Conservation (phyloP, 2,329 filamentous ascomycete species). For the Lomentospora prolificans region DNA sequence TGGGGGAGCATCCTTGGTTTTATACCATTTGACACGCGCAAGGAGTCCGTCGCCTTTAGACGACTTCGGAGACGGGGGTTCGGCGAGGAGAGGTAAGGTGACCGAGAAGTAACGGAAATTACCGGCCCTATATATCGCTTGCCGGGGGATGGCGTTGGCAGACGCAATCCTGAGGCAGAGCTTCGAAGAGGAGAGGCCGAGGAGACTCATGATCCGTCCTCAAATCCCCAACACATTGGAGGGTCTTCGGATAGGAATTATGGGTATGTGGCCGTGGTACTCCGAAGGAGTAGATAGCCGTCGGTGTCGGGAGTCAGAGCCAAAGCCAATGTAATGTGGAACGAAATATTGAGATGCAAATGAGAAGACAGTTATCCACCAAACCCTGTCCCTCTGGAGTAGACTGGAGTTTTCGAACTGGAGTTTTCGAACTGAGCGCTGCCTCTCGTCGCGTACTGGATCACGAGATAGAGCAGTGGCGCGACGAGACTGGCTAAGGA, state of each 20-base stretch:
- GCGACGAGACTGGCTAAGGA: too few species aligned
- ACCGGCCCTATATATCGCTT: conserved; percentile 6
- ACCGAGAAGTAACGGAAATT: conserved; percentile 8
- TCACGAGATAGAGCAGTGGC: too few species aligned
- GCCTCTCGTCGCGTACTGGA: too few species aligned
- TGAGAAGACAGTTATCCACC: too few species aligned
- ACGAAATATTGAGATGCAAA: too few species aligned
- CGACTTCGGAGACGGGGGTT: conserved; percentile 7
- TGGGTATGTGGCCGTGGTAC: background rate
- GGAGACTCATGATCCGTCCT: conserved; percentile 12
- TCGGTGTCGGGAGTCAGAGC: background rate
- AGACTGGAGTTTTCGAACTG: too few species aligned
- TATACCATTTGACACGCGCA: conserved; percentile 10
- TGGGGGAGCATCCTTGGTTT: background rate
- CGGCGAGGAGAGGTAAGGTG: conserved; percentile 5
- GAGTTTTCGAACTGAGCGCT: too few species aligned
- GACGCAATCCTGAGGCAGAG: conserved; percentile 5
- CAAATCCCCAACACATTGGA: conserved; percentile 1
- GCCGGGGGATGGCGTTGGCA: background rate
- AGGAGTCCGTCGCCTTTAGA: conserved; percentile 1
- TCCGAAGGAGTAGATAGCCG: background rate
- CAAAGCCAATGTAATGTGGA: background rate
- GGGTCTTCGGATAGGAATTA: background rate
- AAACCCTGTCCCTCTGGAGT: too few species aligned
- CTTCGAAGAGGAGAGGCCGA: conserved; percentile 6